Percentiles rank a stretch among this genome's conserved stretches.
phyloP scores from a whole-genome alignment of 176 grass and related monocot genomes.

The Carex scoparia region DNA sequence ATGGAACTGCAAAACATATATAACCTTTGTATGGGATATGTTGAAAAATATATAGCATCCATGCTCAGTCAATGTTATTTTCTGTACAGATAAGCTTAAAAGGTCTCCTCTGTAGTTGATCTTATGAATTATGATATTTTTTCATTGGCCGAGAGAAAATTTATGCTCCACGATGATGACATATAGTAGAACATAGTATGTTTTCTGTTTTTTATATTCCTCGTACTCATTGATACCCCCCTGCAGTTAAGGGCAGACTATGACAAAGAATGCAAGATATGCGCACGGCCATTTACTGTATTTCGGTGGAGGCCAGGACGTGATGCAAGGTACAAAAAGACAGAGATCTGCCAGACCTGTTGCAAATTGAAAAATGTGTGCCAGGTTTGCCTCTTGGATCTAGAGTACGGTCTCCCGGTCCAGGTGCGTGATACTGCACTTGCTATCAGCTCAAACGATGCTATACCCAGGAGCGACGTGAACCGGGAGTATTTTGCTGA shows the following conservation, averaged over 20 bases:
- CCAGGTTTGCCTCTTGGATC: conserved; percentile 89
- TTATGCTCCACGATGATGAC: background rate
- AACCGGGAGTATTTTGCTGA: conserved; percentile 95
- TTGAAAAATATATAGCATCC: background rate
- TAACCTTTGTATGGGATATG: background rate
- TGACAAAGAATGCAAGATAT: conserved; percentile 98
- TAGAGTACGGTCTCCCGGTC: conserved; percentile 91
- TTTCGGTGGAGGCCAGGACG: conserved; percentile 93
- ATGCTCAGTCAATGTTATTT: background rate
- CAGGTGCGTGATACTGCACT: conserved; percentile 91
- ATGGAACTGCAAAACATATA: background rate
- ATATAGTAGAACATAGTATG: background rate
- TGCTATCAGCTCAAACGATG: conserved; percentile 73
- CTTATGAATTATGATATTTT: background rate
- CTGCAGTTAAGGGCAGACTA: conserved; percentile 71
- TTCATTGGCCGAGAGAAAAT: background rate
- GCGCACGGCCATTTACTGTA: conserved; percentile 79
- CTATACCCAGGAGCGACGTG: conserved; percentile 93
- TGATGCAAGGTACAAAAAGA: conserved; percentile 97
- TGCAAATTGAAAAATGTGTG: conserved; percentile 98
- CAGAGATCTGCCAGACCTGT: conserved; percentile 97
- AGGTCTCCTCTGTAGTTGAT: background rate
- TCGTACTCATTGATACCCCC: conserved; percentile 16
- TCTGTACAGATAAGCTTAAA: background rate
- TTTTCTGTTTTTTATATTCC: background rate